Percentiles rank a stretch among this genome's conserved stretches.
Conservation (phyloP, 75 land plant species). For the Pinus albicaulis region DNA sequence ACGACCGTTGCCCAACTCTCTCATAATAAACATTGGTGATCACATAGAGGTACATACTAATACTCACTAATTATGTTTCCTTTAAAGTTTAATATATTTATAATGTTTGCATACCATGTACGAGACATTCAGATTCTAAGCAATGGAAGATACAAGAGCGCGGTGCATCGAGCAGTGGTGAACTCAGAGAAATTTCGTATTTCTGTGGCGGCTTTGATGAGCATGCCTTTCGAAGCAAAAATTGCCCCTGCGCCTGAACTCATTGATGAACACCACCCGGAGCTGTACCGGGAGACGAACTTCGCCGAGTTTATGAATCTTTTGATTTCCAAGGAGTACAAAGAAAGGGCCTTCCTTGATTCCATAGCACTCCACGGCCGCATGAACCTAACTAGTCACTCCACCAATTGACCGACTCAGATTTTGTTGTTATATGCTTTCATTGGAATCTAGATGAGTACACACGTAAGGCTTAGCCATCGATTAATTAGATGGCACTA, state of each 20-base stretch:
- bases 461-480: too few relatives aligned
- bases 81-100: too few relatives aligned
- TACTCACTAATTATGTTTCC: too few relatives aligned
- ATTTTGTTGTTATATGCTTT: too few relatives aligned
- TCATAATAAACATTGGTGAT: constrained; percentile 55
- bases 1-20: too few relatives aligned
- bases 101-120: too few relatives aligned
- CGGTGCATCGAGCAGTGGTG: constrained; percentile 67
- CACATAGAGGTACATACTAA: constrained; percentile 46
- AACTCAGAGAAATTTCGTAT: constrained; percentile 44
- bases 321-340: constrained; percentile 23
- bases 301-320: constrained; percentile 54
- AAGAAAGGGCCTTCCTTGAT: constrained; percentile 44
- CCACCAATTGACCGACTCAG: too few relatives aligned
- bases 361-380: too few relatives aligned
- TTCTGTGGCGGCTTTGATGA: constrained; percentile 72
- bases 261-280: constrained; percentile 43
- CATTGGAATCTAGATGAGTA: too few relatives aligned
- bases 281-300: constrained; percentile 46
- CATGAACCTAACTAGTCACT: too few relatives aligned
- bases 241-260: constrained; percentile 53
- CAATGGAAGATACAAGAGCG: constrained; percentile 79
- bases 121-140: constrained; percentile 79
- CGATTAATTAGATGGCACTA: too few relatives aligned
- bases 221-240: constrained; percentile 26